Conservation (phyloP, 352 stramenopile species). For the Globisporangium viniferum region DNA sequence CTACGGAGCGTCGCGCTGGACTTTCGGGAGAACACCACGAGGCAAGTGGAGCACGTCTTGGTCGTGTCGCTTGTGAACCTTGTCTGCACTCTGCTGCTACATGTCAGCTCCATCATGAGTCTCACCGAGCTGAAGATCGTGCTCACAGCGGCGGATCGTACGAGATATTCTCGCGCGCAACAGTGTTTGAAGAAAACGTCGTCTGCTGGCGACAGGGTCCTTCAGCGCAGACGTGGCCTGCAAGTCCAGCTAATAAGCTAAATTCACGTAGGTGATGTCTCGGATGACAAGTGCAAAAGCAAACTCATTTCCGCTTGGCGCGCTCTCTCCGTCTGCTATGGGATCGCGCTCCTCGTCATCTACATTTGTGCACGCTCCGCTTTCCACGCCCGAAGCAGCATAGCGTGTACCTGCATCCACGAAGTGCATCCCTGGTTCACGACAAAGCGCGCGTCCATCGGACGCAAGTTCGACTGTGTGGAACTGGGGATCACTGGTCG, state of each 20-base stretch:
- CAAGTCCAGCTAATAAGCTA: neutral
- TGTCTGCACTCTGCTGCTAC: neutral
- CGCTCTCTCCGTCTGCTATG: neutral
- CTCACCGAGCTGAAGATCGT: conserved; percentile 2
- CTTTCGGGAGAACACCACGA: neutral
- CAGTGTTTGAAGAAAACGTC: neutral
- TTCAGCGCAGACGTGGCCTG: neutral
- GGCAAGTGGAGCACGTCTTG: neutral
- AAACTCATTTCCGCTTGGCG: neutral
- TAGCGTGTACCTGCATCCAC: neutral
- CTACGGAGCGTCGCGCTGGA: neutral
- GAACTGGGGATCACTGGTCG: neutral
- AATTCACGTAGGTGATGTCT: neutral
- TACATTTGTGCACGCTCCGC: neutral
- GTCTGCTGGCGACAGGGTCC: neutral
- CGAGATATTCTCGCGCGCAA: neutral
- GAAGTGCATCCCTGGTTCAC: neutral
- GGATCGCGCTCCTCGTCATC: neutral
- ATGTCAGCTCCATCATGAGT: neutral
- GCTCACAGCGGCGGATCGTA: neutral
- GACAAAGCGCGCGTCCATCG: neutral
- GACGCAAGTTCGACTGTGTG: neutral
- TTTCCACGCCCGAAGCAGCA: neutral
- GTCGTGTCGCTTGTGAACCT: neutral
- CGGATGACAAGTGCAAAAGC: neutral